These are phyloP conservation scores for Cyclotella choctawhatcheeana DNA, from an alignment of 108 stramenopile species.

Conservation along the genomic window DNA sequence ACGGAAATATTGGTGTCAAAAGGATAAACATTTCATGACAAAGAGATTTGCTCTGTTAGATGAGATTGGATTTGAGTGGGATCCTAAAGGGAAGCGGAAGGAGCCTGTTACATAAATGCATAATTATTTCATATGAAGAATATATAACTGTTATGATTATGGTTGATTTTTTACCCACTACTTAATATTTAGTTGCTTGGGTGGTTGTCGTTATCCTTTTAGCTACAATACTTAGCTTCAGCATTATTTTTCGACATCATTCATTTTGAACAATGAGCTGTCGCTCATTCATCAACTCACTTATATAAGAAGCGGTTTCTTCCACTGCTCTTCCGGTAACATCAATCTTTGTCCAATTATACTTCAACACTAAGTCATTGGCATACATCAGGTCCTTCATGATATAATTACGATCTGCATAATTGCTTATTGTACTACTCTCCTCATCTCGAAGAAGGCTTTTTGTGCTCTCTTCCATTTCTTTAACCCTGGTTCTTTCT, in stretches of 20 bases:
- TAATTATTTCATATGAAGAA: too few relatives aligned
- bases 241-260: neutral
- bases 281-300: neutral
- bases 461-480: neutral
- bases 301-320: neutral
- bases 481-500: neutral
- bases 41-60: constrained; percentile 9
- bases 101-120: too few relatives aligned
- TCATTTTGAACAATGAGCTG: neutral
- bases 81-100: too few relatives aligned
- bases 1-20: neutral
- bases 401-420: neutral
- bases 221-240: too few relatives aligned
- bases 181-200: too few relatives aligned
- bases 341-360: neutral
- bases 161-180: too few relatives aligned
- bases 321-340: neutral
- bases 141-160: too few relatives aligned
- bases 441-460: neutral
- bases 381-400: neutral
- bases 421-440: neutral
- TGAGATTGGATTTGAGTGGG: too few relatives aligned
- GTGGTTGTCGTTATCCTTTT: too few relatives aligned
- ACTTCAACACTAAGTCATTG: neutral
- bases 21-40: constrained; percentile 8